These are phyloP conservation scores for Apiospora arundinis DNA, from an alignment of 2,329 filamentous ascomycete species.

Conservation along the genomic window DNA sequence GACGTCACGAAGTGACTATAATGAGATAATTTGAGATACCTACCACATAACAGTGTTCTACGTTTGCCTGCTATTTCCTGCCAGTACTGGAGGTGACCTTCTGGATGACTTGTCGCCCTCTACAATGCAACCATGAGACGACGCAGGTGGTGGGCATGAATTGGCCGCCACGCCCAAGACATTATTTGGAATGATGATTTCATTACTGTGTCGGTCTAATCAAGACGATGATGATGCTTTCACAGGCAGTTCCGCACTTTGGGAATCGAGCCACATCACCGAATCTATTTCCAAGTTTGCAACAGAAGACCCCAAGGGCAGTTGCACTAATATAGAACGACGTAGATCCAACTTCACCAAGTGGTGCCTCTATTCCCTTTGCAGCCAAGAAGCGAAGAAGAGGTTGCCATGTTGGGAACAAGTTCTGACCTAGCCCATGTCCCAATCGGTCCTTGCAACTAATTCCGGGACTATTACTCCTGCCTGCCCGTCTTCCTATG, in stretches of 20 bases:
- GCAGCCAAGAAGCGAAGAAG: neutral
- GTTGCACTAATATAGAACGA: neutral
- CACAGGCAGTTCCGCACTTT: neutral
- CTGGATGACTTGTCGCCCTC: neutral
- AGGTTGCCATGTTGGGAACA: conserved; percentile 1
- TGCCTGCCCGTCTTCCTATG: neutral
- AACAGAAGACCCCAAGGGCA: neutral
- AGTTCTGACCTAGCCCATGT: neutral
- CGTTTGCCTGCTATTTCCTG: neutral
- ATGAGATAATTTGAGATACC: conserved; percentile 6
- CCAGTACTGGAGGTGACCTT: neutral
- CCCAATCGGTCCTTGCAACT: neutral
- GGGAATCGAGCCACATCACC: neutral
- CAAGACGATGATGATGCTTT: neutral
- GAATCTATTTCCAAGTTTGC: neutral
- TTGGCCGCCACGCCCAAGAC: neutral
- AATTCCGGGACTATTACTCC: neutral
- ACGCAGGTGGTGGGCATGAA: neutral
- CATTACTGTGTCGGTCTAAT: neutral
- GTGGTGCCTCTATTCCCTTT: neutral
- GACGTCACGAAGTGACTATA: neutral
- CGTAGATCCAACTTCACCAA: neutral
- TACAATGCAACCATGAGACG: neutral
- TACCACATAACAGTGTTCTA: neutral
- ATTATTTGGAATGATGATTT: neutral